Conservation (phyloP, 768 basidiomycete genomes). For the Rhodotorula toruloides region DNA sequence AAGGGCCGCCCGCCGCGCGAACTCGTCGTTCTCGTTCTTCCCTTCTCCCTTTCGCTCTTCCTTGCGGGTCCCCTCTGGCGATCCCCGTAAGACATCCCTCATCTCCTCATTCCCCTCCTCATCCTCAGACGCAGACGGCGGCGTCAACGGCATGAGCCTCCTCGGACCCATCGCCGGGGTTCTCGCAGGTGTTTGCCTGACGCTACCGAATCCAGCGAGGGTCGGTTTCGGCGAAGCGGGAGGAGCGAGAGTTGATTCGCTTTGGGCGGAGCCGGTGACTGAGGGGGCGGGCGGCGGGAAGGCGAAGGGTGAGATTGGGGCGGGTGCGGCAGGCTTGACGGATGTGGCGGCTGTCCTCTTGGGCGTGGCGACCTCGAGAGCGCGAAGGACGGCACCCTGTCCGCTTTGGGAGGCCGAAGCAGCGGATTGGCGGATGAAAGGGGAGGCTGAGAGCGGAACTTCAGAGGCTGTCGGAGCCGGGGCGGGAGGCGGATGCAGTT, state of each 20-base stretch:
- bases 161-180: neutral
- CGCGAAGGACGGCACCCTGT: constrained; percentile 13
- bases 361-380: constrained; percentile 8
- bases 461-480: constrained; percentile 10
- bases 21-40: neutral
- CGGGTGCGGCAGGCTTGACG: neutral
- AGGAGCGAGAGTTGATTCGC: neutral
- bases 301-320: neutral
- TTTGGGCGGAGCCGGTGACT: neutral
- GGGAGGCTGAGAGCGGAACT: constrained; percentile 31
- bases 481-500: constrained; percentile 7
- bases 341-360: neutral
- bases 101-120: constrained; percentile 5
- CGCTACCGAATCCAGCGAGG: constrained; percentile 20
- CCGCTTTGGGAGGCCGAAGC: neutral
- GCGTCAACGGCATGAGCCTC: neutral
- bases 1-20: neutral
- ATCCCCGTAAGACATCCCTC: neutral
- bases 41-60: neutral
- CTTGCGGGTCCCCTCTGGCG: no score
- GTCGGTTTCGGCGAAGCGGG: constrained; percentile 14
- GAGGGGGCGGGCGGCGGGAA: neutral
- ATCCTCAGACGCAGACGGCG: neutral
- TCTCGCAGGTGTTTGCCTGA: neutral
- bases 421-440: constrained; percentile 29